Percentiles rank a stretch among this genome's conserved stretches.
These are phyloP conservation scores for Agroathelia rolfsii DNA, from an alignment of 1,284 basidiomycete genomes.

Conservation along the genomic window DNA sequence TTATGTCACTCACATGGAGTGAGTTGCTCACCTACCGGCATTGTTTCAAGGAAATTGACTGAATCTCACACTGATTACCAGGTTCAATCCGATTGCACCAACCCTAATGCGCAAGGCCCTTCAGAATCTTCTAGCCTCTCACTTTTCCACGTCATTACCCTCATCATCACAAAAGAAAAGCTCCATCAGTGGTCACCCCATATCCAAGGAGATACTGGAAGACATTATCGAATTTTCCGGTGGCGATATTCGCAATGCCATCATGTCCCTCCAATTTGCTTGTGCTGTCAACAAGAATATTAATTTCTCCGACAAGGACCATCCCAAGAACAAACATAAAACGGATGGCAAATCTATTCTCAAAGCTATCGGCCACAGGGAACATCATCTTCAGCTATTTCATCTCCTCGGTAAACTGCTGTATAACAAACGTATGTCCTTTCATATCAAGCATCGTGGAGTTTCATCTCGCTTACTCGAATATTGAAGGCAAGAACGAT, in stretches of 20 bases:
- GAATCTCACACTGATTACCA: conserved; percentile 23
- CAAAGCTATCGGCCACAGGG: conserved; percentile 69
- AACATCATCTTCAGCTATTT: conserved; percentile 83
- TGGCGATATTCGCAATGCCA: conserved; percentile 87
- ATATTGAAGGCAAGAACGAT: conserved; percentile 59
- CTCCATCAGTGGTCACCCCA: conserved; percentile 21
- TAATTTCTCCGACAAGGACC: conserved; percentile 17
- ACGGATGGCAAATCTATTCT: conserved; percentile 29
- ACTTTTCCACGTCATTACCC: conserved; percentile 27
- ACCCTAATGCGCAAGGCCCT: conserved; percentile 81
- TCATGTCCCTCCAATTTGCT: conserved; percentile 87
- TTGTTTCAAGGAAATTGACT: too few species aligned
- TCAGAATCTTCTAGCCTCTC: conserved; percentile 45
- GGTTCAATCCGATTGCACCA: conserved; percentile 86
- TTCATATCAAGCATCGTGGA: background rate
- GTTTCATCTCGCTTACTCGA: conserved; percentile 9
- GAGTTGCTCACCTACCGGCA: conserved; percentile 16
- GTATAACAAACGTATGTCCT: conserved; percentile 82
- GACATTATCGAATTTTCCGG: conserved; percentile 70
- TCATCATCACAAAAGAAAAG: conserved; percentile 6
- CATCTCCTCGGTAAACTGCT: conserved; percentile 90
- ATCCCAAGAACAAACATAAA: conserved; percentile 5
- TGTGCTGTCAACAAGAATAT: conserved; percentile 32
- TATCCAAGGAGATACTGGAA: conserved; percentile 60
- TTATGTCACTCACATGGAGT: conserved; percentile 70